Evolutionary conservation across 768 basidiomycete genomes (phyloP), one percentile per base, ranked within the genome.

Genomic region (Mycena vitilis): DNA sequence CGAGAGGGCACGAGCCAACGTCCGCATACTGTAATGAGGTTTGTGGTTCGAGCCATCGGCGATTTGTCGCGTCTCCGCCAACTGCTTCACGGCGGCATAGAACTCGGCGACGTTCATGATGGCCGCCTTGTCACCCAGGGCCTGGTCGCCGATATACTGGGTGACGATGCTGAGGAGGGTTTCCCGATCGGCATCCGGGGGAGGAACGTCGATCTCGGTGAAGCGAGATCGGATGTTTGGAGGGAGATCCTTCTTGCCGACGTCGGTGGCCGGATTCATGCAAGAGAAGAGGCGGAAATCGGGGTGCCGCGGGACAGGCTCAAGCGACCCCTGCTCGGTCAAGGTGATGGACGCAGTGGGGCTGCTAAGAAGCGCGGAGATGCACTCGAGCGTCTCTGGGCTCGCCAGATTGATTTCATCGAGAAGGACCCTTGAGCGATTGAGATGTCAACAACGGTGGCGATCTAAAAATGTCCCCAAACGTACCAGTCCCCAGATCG

Each of bases 201-300:
- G 87, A n/a, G 93, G 89, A 0, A 98, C 96, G 76, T 96, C 95
- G 61, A 99, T 89, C 78, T 99, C 98, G 1, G 96, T 98, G 81
- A 99, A 99, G 37, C 93, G 89, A 12, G 92, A 88, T 42, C 96
- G 90, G 56, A 99, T 93, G 74, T 91, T 92, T 6, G 94, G 91
- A 20, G 95, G 95, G 0, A 99, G 89, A 74, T 99, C 97, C 74
- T 96, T 98, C 83, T 99, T 99, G 40, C 98, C 98, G 16, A 98
- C 93, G 73, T 99, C 98, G 5, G 96, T 99, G 0, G 98, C 98
- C 6, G 98, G 98, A 76, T 99, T 99, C 98, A 99, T 99, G 78
- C 98, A 99, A 5, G 96, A 96, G 75, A 99, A 99, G 6, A 99
- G 85, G 22, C 97, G 93, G 82, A 99, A 99, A 74, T 97, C 92